Evolutionary conservation across 805 yeast genomes (phyloP).

Genomic region (Hemisphaericaspora nanyangensis): DNA sequence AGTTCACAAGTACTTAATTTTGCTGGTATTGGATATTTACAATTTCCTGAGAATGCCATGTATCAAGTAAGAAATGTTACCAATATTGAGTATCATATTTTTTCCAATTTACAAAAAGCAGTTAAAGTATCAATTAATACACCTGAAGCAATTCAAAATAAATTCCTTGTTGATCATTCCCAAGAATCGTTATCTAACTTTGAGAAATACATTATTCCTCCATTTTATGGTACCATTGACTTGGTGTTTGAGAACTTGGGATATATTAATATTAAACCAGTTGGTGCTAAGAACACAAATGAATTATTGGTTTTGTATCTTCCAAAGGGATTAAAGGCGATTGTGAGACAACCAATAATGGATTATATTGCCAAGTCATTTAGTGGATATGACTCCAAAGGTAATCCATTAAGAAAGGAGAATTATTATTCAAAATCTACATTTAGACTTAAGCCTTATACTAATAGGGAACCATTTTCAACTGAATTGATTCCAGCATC

Average conservation of each 20-base stretch:
- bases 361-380: conserved; percentile 34
- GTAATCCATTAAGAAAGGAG: conserved; percentile 19
- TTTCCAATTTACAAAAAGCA: conserved; percentile 28
- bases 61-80: conserved; percentile 46
- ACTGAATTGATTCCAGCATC: conserved; percentile 14
- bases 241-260: conserved; percentile 65
- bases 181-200: conserved; percentile 21
- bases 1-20: conserved; percentile 46
- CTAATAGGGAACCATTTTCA: conserved; percentile 12
- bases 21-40: conserved; percentile 60
- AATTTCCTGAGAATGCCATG: conserved; percentile 50
- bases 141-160: conserved; percentile 8
- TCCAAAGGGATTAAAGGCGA: conserved; percentile 52
- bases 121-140: conserved; percentile 11
- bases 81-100: conserved; percentile 36
- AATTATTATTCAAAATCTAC: conserved; percentile 17
- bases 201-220: conserved; percentile 54
- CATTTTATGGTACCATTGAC: conserved; percentile 67
- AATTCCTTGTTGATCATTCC: conserved; percentile 8
- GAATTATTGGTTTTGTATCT: conserved; percentile 41
- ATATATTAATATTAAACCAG: conserved; percentile 55
- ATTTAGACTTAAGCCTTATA: conserved; percentile 14
- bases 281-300: conserved; percentile 38
- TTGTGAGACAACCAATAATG: conserved; percentile 51
- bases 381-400: conserved; percentile 25